These are phyloP conservation scores for Liriodendron chinense DNA, from an alignment of 164 flowering plant species.

Conservation along the genomic window DNA sequence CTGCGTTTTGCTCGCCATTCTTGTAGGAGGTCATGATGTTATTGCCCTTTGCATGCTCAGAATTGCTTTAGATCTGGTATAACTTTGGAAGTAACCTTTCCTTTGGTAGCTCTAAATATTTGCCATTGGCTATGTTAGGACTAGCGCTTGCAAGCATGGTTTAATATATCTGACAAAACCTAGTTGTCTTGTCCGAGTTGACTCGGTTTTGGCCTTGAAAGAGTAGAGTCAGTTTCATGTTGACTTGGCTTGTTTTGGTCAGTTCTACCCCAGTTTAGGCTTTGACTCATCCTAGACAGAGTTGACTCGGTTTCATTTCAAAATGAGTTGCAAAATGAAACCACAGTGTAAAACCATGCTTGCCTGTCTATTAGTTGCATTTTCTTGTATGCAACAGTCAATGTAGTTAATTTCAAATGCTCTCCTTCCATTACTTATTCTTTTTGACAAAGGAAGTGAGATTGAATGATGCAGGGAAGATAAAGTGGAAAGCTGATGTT, in stretches of 20 bases:
- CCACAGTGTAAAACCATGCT: background rate
- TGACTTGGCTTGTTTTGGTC: too few relatives aligned
- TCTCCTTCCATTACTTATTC: background rate
- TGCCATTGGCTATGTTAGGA: background rate
- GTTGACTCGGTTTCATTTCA: background rate
- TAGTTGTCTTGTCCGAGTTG: too few relatives aligned
- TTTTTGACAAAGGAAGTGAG: background rate
- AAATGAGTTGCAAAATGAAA: background rate
- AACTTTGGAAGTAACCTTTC: background rate
- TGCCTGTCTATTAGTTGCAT: background rate
- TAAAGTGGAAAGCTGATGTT: conserved; percentile 14
- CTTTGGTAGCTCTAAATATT: background rate
- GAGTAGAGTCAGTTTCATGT: too few relatives aligned
- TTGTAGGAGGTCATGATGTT: background rate
- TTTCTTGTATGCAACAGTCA: background rate
- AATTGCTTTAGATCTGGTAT: background rate
- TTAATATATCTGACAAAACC: too few relatives aligned
- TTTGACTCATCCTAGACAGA: too few relatives aligned
- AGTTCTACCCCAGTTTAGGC: too few relatives aligned
- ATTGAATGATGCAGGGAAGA: conserved; percentile 6
- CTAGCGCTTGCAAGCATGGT: background rate
- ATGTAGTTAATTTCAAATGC: background rate
- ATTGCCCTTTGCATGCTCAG: background rate
- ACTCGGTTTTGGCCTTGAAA: too few relatives aligned
- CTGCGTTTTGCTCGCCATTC: background rate